Base-by-base conservation (phyloP, 345 rosid genomes). In the Populus alba region DNA sequence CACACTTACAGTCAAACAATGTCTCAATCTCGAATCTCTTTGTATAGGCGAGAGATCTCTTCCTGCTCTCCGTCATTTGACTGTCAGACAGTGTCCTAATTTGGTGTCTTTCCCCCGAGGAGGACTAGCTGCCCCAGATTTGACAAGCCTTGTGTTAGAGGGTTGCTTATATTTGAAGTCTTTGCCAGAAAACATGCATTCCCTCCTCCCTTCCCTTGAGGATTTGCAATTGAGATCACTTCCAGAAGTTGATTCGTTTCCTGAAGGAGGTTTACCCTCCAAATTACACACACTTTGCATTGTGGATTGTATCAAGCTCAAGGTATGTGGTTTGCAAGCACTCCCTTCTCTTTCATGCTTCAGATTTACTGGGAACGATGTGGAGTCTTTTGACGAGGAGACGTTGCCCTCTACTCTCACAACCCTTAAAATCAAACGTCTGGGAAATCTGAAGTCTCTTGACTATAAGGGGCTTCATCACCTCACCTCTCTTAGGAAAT, bases 351-450 rank as follows among this genome's bases (percentile, higher is more conserved):
- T 78, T 72, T 33, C 75, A 5, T 27, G 5, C 53, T 51, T 66
- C 27, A 18, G 3, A 2, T 72, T 78, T 29, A 17, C 49, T 33
- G 49, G 9, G 51, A 10, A 66, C 53, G 4, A 72, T 45, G 39
- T 66, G 39, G 73, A 66, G 17, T 79, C 68, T n/a, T 79, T 79
- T 29, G 77, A 73, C 2, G 77, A 73, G 53, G 43, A 72, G 61
- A 66, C n/a, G 8, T 68, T 78, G 37, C 80, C 75, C 8, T 31
- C 63, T 17, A 27, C 75, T 11, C 49, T 78, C 29, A n/a, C 49
- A 6, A 18, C 20, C 18, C 74, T 69, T 22, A 1, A 9, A 45
- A 59, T 70, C 18, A 49, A 9, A 29, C 25, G 37, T 8, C 33
- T 75, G 29, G 16, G 3, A 57, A 55, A 68, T 68, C 9, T 77